These are phyloP conservation scores for Sporormia fimetaria DNA, from an alignment of 495 filamentous ascomycete species.

Conservation along the genomic window DNA sequence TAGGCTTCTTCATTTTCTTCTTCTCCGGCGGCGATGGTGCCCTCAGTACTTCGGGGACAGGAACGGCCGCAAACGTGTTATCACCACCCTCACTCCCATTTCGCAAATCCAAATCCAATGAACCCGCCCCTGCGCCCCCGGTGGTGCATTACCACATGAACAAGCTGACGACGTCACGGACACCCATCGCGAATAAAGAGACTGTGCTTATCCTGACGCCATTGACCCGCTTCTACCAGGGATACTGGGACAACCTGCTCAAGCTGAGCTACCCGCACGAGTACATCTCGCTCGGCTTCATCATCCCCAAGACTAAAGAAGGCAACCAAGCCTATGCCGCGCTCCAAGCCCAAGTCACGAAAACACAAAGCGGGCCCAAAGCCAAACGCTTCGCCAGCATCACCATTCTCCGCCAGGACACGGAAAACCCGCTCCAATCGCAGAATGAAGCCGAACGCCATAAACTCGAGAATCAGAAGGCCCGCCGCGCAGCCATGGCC, in stretches of 20 bases:
- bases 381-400: slow-evolving; percentile 79
- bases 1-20: slow-evolving; percentile 58
- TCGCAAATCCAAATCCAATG: slow-evolving; percentile 48
- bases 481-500: slow-evolving; percentile 77
- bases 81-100: slow-evolving; percentile 81
- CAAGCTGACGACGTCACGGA: slow-evolving; percentile 67
- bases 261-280: slow-evolving; percentile 82
- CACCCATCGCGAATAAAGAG: slow-evolving; percentile 67
- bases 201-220: slow-evolving; percentile 86
- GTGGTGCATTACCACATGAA: slow-evolving; percentile 92
- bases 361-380: slow-evolving; percentile 68
- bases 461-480: slow-evolving; percentile 78
- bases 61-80: slow-evolving; percentile 29
- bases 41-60: slow-evolving; percentile 16
- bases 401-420: slow-evolving; percentile 90
- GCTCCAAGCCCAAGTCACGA: slow-evolving; percentile 71
- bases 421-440: slow-evolving; percentile 65
- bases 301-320: slow-evolving; percentile 80
- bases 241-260: slow-evolving; percentile 91
- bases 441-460: slow-evolving; percentile 85
- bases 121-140: slow-evolving; percentile 58
- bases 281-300: slow-evolving; percentile 90
- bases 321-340: slow-evolving; percentile 71
- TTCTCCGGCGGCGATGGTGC: slow-evolving; percentile 41
- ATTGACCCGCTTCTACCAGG: slow-evolving; percentile 81